Percentiles rank a stretch among this genome's conserved stretches.
phyloP scores from a whole-genome alignment of 1,139 yeast genomes.

The Candida pseudocylindracea region DNA sequence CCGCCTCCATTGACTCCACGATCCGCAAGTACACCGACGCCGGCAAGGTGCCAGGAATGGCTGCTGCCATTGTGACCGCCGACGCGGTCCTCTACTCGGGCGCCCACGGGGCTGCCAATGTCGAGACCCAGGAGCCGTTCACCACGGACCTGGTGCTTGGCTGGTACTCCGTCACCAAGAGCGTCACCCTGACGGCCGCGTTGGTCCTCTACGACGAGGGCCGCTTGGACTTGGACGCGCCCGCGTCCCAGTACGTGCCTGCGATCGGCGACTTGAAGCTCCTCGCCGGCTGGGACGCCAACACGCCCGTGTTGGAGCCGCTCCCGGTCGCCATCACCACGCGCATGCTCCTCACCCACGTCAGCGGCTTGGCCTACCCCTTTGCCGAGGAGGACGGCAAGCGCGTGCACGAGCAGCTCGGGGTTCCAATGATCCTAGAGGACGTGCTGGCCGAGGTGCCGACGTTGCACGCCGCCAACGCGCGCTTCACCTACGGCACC shows the following conservation, averaged over 20 bases:
- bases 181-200: constrained; percentile 22
- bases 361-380: constrained; percentile 26
- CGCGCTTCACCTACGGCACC: constrained; percentile 26
- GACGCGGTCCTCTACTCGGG: too few species aligned
- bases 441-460: constrained; percentile 4
- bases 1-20: too few species aligned
- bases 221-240: constrained; percentile 16
- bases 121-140: neutral
- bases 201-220: constrained; percentile 24
- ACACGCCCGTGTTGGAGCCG: constrained; percentile 10
- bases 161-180: constrained; percentile 16
- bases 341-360: constrained; percentile 25
- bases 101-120: too few species aligned
- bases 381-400: constrained; percentile 14
- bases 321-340: constrained; percentile 15
- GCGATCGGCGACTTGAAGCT: constrained; percentile 17
- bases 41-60: too few species aligned
- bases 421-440: too few species aligned
- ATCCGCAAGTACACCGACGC: too few species aligned
- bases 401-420: constrained; percentile 1
- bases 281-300: constrained; percentile 13
- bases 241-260: constrained; percentile 17
- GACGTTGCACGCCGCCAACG: constrained; percentile 3
- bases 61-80: too few species aligned
- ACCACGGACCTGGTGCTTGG: neutral